Evolutionary conservation across 176 grass and related monocot genomes (phyloP).

Genomic region (Phragmites australis): DNA sequence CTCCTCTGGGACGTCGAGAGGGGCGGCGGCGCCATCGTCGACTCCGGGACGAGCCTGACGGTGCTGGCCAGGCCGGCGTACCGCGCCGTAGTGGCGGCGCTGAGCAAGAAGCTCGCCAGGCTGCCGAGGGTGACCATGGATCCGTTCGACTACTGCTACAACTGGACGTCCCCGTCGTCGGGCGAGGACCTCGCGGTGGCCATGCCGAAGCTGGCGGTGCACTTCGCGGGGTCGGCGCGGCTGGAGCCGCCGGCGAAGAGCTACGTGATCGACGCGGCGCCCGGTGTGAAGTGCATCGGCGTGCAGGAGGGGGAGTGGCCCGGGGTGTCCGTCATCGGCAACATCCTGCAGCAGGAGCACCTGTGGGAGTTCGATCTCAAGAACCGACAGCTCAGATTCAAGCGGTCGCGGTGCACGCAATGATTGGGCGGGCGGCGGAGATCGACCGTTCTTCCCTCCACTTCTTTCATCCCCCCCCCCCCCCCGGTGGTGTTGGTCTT

Average conservation of each 20-base stretch:
- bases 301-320: constrained; percentile 65
- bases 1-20: constrained; percentile 70
- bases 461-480: constrained; percentile 23
- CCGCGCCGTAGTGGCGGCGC: constrained; percentile 54
- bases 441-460: not conserved
- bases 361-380: constrained; percentile 90
- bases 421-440: not conserved
- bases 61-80: constrained; percentile 69
- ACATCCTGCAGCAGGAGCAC: constrained; percentile 98
- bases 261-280: constrained; percentile 90
- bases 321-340: constrained; percentile 71
- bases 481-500: constrained; percentile 35
- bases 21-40: constrained; percentile 81
- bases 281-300: constrained; percentile 83
- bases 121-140: constrained; percentile 59
- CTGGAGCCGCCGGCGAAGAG: constrained; percentile 81
- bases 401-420: constrained; percentile 57
- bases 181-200: not conserved
- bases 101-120: constrained; percentile 47
- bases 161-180: constrained; percentile 69
- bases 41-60: constrained; percentile 86
- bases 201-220: constrained; percentile 61
- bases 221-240: constrained; percentile 59
- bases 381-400: constrained; percentile 68
- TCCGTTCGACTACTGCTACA: constrained; percentile 97